Base-by-base conservation (phyloP, 2,329 filamentous ascomycete species). In the Ceratocystis smalleyi region DNA sequence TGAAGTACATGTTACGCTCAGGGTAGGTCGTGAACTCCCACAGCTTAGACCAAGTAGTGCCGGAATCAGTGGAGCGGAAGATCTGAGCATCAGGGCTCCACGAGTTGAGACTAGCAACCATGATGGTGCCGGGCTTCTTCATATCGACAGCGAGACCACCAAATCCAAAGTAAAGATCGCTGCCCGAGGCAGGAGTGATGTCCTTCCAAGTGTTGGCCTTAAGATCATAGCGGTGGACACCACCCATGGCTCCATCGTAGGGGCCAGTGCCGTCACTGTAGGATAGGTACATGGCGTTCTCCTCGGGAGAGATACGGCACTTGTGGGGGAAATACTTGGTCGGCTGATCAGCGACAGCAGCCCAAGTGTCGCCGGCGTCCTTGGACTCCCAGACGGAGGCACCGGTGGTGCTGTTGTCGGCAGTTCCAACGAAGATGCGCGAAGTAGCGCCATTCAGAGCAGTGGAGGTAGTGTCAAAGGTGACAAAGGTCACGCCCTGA, bases 71-170 rank as follows among this genome's bases (percentile, higher is more conserved):
- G 2, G 80, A 82, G 27, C 81, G 73, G 72, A 78, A 84, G 43
- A 83, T 73, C 63, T 81, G 77, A 0, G 77, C 80, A 66, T 84
- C 81, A 0, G 81, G 81, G 72, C 77, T 83, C 81, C 81, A 84
- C 17, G 76, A 79, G 71, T 84, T 84, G 49, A 83, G 70, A 1
- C 76, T 77, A 0, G 81, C 80, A 0, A 83, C 81, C 57, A 84
- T 77, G 17, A 84, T 69, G 0, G 81, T 83, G 0, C 81, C 81
- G 0, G 81, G 77, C 27, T 77, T 78, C 68, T 79, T 75, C 67
- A 78, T 72, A 59, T 84, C 81, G 22, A 84, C 73, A 0, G 76
- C 74, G 1, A 84, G 71, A 1, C 81, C 81, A 5, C 81, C 81
- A 55, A 83, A 84, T 1, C 81, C 81, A 64, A 77, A 81, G 69